Evolutionary conservation across 2,329 filamentous ascomycete species (phyloP), one percentile per base, ranked within the genome.

Genomic region (Xylariaceae sp.): DNA sequence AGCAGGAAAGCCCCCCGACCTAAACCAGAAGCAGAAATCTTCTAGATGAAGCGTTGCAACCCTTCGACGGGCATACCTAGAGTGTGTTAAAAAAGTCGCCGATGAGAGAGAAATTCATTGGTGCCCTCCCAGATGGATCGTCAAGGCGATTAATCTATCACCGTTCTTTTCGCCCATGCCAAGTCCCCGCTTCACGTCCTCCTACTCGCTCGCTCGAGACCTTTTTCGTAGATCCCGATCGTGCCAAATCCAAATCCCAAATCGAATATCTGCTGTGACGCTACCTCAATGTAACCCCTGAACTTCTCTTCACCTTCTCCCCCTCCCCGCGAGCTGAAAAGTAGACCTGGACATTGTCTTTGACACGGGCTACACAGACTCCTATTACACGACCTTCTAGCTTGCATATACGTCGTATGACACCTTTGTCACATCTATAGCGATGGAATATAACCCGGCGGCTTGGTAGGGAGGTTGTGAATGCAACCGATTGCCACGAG

Each of bases 21-120:
- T 45, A 45, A 62, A 56, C 59, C 58, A 55, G 56, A 65, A 62
- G 51, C 55, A 64, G 64, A 63, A 64, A 63, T 45, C 59, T 64
- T 65, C 63, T 65, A 66, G 61, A 68, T 64, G 62, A 53, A 53
- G 54, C 55, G 34, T 53, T 51, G 47, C 51, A 55, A 56, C 59
- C 44, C 56, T 42, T 61, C 56, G 44, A 56, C 7, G 18, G 35
- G 17, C 44, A 57, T 13, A 30, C 23, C 23, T 30, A 30, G 23
- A 30, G 23, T 42, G n/a, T 23, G 42, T 18, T 17, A 42, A 39
- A 11, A 42, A 42, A 42, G 37, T 30, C 23, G 23, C 23, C 23
- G 23, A 30, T 5, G 23, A 30, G 23, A 5, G 23, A 6, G 4
- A 1, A 5, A 30, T 30, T 30, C 23, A 30, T 30, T 30, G 23